Conservation (phyloP, 208 protist genomes). For the Leishmania tropica region DNA sequence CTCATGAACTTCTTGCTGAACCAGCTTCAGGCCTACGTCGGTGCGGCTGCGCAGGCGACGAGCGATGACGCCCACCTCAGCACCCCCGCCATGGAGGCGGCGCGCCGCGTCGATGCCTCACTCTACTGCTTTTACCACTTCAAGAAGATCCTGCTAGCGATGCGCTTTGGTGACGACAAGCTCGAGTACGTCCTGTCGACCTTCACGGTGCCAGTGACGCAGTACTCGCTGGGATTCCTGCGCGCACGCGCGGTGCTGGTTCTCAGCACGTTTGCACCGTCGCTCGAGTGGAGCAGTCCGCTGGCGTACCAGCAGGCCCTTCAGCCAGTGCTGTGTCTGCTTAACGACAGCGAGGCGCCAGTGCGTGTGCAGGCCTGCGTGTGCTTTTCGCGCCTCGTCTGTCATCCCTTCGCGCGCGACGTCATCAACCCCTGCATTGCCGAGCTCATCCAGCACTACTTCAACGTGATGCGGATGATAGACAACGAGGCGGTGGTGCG, state of each 20-base stretch:
- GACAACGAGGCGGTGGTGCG: slow-evolving; percentile 91
- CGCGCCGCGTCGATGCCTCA: slow-evolving; percentile 74
- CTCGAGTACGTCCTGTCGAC: slow-evolving; percentile 81
- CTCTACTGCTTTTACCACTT: slow-evolving; percentile 82
- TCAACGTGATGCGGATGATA: slow-evolving; percentile 89
- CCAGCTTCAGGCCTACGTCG: slow-evolving; percentile 58
- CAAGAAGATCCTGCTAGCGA: slow-evolving; percentile 49
- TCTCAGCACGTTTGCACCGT: slow-evolving; percentile 63
- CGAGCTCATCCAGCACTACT: slow-evolving; percentile 91
- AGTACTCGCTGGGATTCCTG: slow-evolving; percentile 78
- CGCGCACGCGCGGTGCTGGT: slow-evolving; percentile 82
- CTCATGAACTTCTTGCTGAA: slow-evolving; percentile 84
- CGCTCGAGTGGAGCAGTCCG: slow-evolving; percentile 74
- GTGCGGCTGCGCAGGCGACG: slow-evolving; percentile 29
- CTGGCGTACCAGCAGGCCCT: slow-evolving; percentile 66
- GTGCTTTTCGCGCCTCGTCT: slow-evolving; percentile 83
- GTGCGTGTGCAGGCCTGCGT: slow-evolving; percentile 91
- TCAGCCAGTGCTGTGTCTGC: slow-evolving; percentile 60
- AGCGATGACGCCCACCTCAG: slow-evolving; percentile 32
- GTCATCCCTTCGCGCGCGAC: slow-evolving; percentile 59
- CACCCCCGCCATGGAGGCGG: slow-evolving; percentile 39
- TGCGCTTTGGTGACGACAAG: slow-evolving; percentile 69
- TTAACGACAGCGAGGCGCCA: slow-evolving; percentile 82
- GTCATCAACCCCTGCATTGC: slow-evolving; percentile 87
- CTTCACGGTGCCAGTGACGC: slow-evolving; percentile 76